phyloP scores from a whole-genome alignment of 2,329 filamentous ascomycete species.

The Calonectria pseudoturangicola region DNA sequence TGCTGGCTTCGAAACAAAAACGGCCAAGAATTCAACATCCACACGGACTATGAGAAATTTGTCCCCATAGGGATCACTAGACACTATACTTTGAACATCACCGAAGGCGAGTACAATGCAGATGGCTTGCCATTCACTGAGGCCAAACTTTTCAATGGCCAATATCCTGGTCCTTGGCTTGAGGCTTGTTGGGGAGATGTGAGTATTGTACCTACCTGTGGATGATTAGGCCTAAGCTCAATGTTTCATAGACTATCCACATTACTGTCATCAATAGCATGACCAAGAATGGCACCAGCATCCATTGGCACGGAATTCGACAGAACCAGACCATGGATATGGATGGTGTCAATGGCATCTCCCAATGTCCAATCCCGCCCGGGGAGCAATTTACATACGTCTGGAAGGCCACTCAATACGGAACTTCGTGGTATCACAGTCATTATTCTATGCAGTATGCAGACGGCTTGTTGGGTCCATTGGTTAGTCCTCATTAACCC shows the following conservation, averaged over 20 bases:
- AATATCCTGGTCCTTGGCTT: slow-evolving; percentile 55
- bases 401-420: slow-evolving; percentile 48
- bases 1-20: slow-evolving; percentile 54
- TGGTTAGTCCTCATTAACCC: slow-evolving; percentile 30
- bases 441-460: slow-evolving; percentile 52
- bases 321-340: slow-evolving; percentile 48
- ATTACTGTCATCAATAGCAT: slow-evolving; percentile 46
- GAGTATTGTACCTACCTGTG: not conserved
- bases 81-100: slow-evolving; percentile 48
- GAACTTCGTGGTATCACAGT: slow-evolving; percentile 52
- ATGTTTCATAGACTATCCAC: slow-evolving; percentile 36
- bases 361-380: slow-evolving; percentile 49
- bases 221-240: not conserved
- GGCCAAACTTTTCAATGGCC: slow-evolving; percentile 52
- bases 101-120: slow-evolving; percentile 44
- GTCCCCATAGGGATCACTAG: slow-evolving; percentile 47
- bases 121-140: slow-evolving; percentile 49
- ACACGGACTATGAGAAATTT: slow-evolving; percentile 54
- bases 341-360: slow-evolving; percentile 52
- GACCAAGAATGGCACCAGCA: slow-evolving; percentile 48
- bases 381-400: slow-evolving; percentile 44
- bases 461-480: slow-evolving; percentile 46
- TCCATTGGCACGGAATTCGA: slow-evolving; percentile 51
- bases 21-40: slow-evolving; percentile 51
- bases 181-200: slow-evolving; percentile 57